Evolutionary conservation across 495 filamentous ascomycete genomes (phyloP).

Genomic region (Darksidea phi): DNA sequence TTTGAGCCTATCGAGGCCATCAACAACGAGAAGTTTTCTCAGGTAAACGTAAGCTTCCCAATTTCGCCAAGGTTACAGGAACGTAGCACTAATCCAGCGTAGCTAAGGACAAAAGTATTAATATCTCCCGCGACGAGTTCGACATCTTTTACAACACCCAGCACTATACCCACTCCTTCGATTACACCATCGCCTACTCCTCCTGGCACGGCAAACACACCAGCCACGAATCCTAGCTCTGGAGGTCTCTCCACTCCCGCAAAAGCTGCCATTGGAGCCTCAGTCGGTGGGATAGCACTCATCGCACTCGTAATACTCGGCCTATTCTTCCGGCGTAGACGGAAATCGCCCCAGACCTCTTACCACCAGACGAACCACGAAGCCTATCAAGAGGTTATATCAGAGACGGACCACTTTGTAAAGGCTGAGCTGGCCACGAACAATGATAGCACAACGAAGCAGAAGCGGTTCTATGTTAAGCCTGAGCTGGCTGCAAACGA

Average conservation of each 20-base stretch:
- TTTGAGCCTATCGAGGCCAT: slow-evolving; percentile 13
- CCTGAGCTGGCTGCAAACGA: not conserved
- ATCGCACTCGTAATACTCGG: slow-evolving; percentile 11
- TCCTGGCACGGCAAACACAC: not conserved
- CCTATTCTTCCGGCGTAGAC: slow-evolving; percentile 16
- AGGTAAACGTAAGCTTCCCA: slow-evolving; percentile 12
- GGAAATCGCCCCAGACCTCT: not conserved
- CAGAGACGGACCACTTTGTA: too few relatives aligned
- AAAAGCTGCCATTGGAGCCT: slow-evolving; percentile 19
- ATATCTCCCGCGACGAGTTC: too few relatives aligned
- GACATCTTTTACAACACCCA: too few relatives aligned
- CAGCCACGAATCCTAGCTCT: not conserved
- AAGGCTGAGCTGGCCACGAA: too few relatives aligned
- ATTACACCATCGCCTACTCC: not conserved
- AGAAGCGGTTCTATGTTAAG: not conserved
- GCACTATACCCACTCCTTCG: too few relatives aligned
- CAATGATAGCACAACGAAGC: too few relatives aligned
- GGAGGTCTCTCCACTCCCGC: slow-evolving; percentile 21
- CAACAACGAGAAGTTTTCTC: slow-evolving; percentile 5
- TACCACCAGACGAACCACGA: too few relatives aligned
- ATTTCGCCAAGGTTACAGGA: too few relatives aligned
- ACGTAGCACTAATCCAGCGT: too few relatives aligned
- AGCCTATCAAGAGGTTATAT: too few relatives aligned
- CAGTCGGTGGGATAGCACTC: slow-evolving; percentile 2
- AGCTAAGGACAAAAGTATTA: too few relatives aligned